Evolutionary conservation across 176 grass and related monocot species (phyloP), one percentile per base, ranked within the genome.

Genomic region (Carex kokanica): DNA sequence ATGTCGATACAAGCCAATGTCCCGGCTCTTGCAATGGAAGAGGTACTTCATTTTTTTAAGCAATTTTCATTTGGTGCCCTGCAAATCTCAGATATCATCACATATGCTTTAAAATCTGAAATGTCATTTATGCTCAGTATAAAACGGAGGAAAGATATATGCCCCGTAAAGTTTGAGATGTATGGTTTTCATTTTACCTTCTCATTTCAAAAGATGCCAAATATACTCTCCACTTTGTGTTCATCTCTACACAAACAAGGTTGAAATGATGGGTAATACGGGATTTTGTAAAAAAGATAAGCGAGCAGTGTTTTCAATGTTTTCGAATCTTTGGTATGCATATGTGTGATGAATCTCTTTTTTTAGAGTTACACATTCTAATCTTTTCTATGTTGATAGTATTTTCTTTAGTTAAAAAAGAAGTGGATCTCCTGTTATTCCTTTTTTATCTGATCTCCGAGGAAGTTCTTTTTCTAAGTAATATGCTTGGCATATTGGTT

Each of bases 1-100:
- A 95, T 93, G 92, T 93, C 89, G 23, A 84, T 98, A 86, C 95
- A 98, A 93, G 95, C 88, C 20, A 95, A 98, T 84, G 88, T 98
- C 27, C 95, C 92, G 66, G 95, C 95, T 87, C 78, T 98, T 86
- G 92, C 92, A 55, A 93, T 98, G 95, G 95, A 98, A 88, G 95
- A 98, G 95, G 95, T 98, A 98, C 31, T 77, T 17, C 56, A 81
- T 14, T 57, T 36, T 12, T 67, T 7, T 1, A 29, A 15, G 9
- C 21, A 51, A 25, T 14, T 52, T 51, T 74, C 20, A 25, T 49
- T 41, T 51, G n/a, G 17, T 72, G 8, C 34, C 18, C 16, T 43
- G 40, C 68, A 47, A 72, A 51, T 49, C n/a, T 73, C 69, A 13
- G 16, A 18, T 68, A 36, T 43, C 9, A 49, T 72, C 18, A 73